A percentile compares a stretch with the other conserved stretches of the same genome.
Conservation (phyloP, 176 grass and related monocot genomes). For the Carex pumila region DNA sequence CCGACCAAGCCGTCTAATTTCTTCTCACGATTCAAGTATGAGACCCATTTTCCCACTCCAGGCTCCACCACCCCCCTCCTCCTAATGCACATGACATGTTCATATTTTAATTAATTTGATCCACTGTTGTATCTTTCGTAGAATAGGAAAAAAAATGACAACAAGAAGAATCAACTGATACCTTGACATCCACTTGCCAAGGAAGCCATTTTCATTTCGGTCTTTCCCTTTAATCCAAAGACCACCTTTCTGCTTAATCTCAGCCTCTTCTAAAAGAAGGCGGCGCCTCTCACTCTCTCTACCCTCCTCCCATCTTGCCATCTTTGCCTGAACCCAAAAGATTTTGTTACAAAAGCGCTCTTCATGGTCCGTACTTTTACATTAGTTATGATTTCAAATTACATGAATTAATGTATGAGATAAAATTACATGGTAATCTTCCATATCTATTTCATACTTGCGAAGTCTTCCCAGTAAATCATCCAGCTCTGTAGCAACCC, state of each 20-base stretch:
- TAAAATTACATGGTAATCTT: conserved; percentile 84
- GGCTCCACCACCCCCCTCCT: conserved; percentile 60
- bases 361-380: neutral
- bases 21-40: conserved; percentile 82
- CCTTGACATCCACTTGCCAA: conserved; percentile 57
- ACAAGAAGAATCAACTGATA: conserved; percentile 12
- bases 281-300: conserved; percentile 59
- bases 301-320: conserved; percentile 63
- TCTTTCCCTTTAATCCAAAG: conserved; percentile 71
- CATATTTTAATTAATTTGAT: neutral
- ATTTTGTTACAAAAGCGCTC: neutral
- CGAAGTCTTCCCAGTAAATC: conserved; percentile 51
- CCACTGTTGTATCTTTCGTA: neutral
- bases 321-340: conserved; percentile 34
- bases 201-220: conserved; percentile 38
- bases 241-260: conserved; percentile 65
- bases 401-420: neutral
- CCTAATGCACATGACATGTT: conserved; percentile 24
- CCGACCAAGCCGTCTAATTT: conserved; percentile 72
- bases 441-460: conserved; percentile 85
- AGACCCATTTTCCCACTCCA: conserved; percentile 93
- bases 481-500: conserved; percentile 58
- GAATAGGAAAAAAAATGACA: neutral
- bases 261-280: conserved; percentile 72
- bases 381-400: neutral